Percentiles rank a stretch among this genome's conserved stretches.
Evolutionary conservation across 75 land plant species (phyloP).

Genomic region (Pinus tabuliformis): DNA sequence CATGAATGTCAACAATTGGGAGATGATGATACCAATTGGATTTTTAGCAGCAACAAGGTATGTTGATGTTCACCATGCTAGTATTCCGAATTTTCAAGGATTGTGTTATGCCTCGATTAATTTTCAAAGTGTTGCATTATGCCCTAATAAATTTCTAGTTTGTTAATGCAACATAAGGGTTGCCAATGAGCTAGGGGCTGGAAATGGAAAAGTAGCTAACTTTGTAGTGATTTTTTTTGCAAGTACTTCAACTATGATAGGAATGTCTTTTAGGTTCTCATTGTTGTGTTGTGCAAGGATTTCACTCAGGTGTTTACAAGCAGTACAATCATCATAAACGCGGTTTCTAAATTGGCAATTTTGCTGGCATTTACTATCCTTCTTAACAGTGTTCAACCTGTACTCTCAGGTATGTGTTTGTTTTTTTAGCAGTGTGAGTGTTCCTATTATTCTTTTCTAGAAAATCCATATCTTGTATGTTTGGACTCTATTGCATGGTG

Average conservation of each 20-base stretch:
- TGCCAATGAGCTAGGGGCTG: constrained; percentile 88
- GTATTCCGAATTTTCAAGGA: neutral
- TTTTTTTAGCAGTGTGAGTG: too few species aligned
- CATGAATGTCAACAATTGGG: constrained; percentile 60
- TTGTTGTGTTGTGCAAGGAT: constrained; percentile 36
- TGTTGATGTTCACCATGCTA: neutral
- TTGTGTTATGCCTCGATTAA: neutral
- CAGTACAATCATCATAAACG: constrained; percentile 28
- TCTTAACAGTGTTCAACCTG: too few species aligned
- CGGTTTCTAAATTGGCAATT: neutral
- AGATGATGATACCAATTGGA: constrained; percentile 57
- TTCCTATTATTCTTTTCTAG: too few species aligned
- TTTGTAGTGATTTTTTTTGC: constrained; percentile 52
- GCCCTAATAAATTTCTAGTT: neutral
- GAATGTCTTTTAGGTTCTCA: neutral
- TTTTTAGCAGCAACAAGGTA: constrained; percentile 68
- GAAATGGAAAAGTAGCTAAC: constrained; percentile 62
- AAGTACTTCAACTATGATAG: constrained; percentile 16
- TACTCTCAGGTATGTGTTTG: too few species aligned
- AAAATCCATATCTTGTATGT: neutral
- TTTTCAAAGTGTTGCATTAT: too few species aligned
- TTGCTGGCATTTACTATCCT: too few species aligned
- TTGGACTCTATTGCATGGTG: too few species aligned
- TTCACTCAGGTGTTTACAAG: constrained; percentile 45
- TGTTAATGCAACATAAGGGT: constrained; percentile 52